Evolutionary conservation across 768 basidiomycete species (phyloP), one percentile per base, ranked within the genome.

Genomic region (Psilocybe cyanescens): DNA sequence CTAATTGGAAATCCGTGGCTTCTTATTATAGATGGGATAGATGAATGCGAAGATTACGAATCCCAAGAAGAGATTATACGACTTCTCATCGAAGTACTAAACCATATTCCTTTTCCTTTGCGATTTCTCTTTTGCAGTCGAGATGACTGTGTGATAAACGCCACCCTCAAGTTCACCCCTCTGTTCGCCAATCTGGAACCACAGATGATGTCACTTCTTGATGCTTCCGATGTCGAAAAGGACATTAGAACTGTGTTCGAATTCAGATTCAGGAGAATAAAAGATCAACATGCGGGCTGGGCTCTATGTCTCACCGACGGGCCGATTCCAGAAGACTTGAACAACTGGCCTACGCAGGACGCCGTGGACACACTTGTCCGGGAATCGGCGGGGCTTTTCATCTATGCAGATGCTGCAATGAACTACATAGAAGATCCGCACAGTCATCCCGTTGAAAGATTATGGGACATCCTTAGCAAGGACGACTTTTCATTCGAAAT

Each of bases 21-120:
- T 17, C 50, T 71, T 11, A 53, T 70, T 11, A 67, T 73, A 8
- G 72, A 73, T 52, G 70, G 70, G 3, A 48, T 73, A 7, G 72
- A 73, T 45, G 72, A 70, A 48, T 69, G 67, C 30, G n/a, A 45
- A 1, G 56, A 41, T 3, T 31, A 51, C 1, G 41, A 52, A 28
- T 19, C 56, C 4, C 68, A 68, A 45, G 57, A 37, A 28, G 47
- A 49, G 4, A 51, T 71, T 19, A 49, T 71, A 3, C 33, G 37
- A 3, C 24, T 51, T 4, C 52, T 69, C n/a, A 55, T 28, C 0
- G 29, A 29, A 1, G 19, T 61, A 3, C 12, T 58, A 6, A 33
- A 55, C 17, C 12, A 9, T 2, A 6, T 29, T 5, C 28, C 14
- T 11, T 53, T 60, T 31, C 67, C 67, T 1, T n/a, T 73, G 17